Percentiles rank a stretch among this genome's conserved stretches.
phyloP scores from a whole-genome alignment of 1,284 basidiomycete genomes.

The Ceratobasidium sp. region DNA sequence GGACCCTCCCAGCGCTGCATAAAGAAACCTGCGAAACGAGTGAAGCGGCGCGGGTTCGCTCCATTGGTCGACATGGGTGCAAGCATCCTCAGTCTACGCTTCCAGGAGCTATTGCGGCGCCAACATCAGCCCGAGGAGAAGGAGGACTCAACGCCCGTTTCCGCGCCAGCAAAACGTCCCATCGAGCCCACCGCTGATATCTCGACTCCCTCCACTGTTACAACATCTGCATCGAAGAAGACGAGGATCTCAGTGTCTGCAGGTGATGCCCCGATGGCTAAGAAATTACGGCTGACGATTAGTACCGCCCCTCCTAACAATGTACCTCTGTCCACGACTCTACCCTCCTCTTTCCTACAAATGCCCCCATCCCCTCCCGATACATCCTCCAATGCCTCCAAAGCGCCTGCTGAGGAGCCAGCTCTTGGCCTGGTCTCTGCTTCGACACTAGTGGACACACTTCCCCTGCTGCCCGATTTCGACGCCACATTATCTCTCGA shows the following conservation, averaged over 20 bases:
- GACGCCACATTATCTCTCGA: not conserved
- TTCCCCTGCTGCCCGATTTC: not conserved
- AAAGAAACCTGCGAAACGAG: conserved; percentile 12
- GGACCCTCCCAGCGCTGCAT: conserved; percentile 8
- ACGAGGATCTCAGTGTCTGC: not conserved
- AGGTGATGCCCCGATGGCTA: conserved; percentile 9
- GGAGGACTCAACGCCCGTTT: not conserved
- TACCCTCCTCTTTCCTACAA: not conserved
- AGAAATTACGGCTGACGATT: conserved; percentile 37
- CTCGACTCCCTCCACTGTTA: not conserved
- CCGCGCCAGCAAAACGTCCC: conserved; percentile 12
- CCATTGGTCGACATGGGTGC: conserved; percentile 27
- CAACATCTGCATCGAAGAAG: not conserved
- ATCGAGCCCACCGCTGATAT: not conserved
- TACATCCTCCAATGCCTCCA: conserved; percentile 29
- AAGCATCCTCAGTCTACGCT: conserved; percentile 22
- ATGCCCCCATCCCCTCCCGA: conserved; percentile 29
- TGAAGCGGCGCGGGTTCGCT: conserved; percentile 14
- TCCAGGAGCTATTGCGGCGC: conserved; percentile 35
- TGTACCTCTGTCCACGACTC: not conserved
- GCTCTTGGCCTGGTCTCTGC: not conserved
- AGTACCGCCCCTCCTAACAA: conserved; percentile 3
- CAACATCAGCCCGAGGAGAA: conserved; percentile 24
- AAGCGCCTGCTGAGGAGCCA: conserved; percentile 1
- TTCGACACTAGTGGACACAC: conserved; percentile 1